Evolutionary conservation across 2,329 filamentous ascomycete genomes (phyloP), one percentile per base, ranked within the genome.

Genomic region (Nectriaceae sp.): DNA sequence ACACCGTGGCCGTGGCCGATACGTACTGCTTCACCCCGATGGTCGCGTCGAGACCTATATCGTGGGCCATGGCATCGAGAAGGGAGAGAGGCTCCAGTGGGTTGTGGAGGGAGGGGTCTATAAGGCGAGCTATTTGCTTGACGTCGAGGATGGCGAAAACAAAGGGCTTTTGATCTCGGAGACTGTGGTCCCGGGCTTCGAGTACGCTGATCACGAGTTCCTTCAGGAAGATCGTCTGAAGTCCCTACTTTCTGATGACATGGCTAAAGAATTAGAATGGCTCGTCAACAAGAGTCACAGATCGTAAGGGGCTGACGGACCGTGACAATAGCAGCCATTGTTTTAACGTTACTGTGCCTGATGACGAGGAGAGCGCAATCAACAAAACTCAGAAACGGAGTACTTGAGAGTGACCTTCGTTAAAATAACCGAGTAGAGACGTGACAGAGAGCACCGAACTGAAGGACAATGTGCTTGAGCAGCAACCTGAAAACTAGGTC

Each of bases 101-200:
- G 73, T 87, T 50, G 84, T 89, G 6, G 82, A 86, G 44, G 84
- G 85, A 0, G 84, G 81, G 4, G 82, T 83, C 64, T 89, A 78
- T 63, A 89, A 88, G 68, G 79, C 78, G 11, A 84, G 76, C 58
- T 87, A 78, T 65, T 60, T 88, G 47, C 64, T 86, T 24, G 57
- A 65, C 37, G 47, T 42, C 6, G 75, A 77, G 43, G 65, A 62
- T 19, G 65, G 67, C 37, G 69, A 65, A 31, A 71, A 69, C 31
- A 73, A 71, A 16, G 81, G 80, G 0, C 64, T 87, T 56, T 70
- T 89, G 68, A 87, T 89, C 50, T 83, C 79, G 40, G 84, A 89
- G 71, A 86, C 82, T 0, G 84, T 87, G 2, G 75, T 87, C 6
- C 84, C 85, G 0, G 85, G 85, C 0, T 88, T 88, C 59, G 84